Base-by-base conservation (phyloP, 1,284 basidiomycete genomes). In the Ganoderma multipileum region DNA sequence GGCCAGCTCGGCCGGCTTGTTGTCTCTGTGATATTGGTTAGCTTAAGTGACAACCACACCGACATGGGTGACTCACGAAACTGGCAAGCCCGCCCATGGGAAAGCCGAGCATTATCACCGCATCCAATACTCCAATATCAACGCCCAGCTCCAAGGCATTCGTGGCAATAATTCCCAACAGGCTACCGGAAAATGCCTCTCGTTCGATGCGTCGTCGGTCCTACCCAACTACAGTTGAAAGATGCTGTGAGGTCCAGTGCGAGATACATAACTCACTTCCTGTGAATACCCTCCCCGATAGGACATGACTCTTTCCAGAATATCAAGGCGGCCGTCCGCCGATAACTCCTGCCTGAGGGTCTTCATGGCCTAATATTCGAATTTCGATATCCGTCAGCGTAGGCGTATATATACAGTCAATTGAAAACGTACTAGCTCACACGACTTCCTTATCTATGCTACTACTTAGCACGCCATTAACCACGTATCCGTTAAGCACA, bases 131-230 rank as follows among this genome's bases (percentile, higher is more conserved):
- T 18, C 95, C 96, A 55, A 97, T 97, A 76, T 97, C 95, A 38
- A 97, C 93, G 42, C 96, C 95, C 1, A 97, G 87, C 79, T 97
- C 96, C 16, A 97, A 85, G 0, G 95, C 96, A 70, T 95, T 96
- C 0, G 95, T 97, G 0, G 95, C 94, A n/a, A 97, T 86, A 58
- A 97, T 93, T 7, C 96, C 92, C 0, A 97, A 85, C 14, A 96
- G 82, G 70, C 89, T 86, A 0, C 95, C 95, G 1, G 89, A 90
- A 76, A 96, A 97, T 33, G 96, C 95, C 74, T 96, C 93, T 61
- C 88, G 84, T 77, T 97, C 96, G 61, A 97, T 96, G 71, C 83
- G 85, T 36, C 96, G 86, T 41, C 96, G 88, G 76, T 96, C 95
- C 88, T 95, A 59, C 30, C 62, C 7, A 55, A 55, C 14, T 30